Percentiles rank a stretch among this genome's conserved stretches.
Conservation (phyloP, 805 yeast species). For the Soucietia sequanensis region DNA sequence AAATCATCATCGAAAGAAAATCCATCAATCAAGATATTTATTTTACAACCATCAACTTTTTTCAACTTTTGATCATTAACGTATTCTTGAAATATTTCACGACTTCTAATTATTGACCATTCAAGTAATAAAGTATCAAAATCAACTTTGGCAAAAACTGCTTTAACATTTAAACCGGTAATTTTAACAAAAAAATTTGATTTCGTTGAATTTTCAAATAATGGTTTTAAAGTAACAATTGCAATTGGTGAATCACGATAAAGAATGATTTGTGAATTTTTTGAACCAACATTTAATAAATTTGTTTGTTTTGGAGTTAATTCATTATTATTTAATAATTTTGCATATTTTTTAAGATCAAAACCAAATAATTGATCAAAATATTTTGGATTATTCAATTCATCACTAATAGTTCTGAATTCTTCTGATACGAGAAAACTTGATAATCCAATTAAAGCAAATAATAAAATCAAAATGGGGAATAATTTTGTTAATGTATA, state of each 20-base stretch:
- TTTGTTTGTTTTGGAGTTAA: slow-evolving; percentile 15
- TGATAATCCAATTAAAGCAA: slow-evolving; percentile 39
- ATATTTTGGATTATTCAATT: slow-evolving; percentile 21
- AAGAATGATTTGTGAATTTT: slow-evolving; percentile 53
- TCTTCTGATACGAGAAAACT: slow-evolving; percentile 45
- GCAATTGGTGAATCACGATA: slow-evolving; percentile 78
- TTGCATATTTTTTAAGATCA: slow-evolving; percentile 49
- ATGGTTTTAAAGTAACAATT: slow-evolving; percentile 47
- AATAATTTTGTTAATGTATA: slow-evolving; percentile 7
- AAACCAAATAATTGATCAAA: slow-evolving; percentile 45
- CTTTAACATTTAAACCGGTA: slow-evolving; percentile 60
- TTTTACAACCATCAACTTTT: slow-evolving; percentile 24
- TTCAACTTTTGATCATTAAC: slow-evolving; percentile 25
- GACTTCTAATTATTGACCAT: slow-evolving; percentile 55
- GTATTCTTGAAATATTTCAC: slow-evolving; percentile 33
- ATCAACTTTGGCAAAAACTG: slow-evolving; percentile 64
- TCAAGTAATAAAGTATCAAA: slow-evolving; percentile 61
- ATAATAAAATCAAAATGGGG: slow-evolving; percentile 39
- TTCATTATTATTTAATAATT: slow-evolving; percentile 17
- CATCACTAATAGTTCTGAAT: slow-evolving; percentile 37
- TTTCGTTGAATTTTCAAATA: slow-evolving; percentile 35
- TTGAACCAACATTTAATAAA: slow-evolving; percentile 32
- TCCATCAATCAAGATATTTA: slow-evolving; percentile 45
- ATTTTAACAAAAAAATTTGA: slow-evolving; percentile 50
- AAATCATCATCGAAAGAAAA: slow-evolving; percentile 51